A percentile compares a stretch with the other conserved stretches of the same genome.
phyloP scores from a whole-genome alignment of 139 green algal species.

The Marvania coccoides region DNA sequence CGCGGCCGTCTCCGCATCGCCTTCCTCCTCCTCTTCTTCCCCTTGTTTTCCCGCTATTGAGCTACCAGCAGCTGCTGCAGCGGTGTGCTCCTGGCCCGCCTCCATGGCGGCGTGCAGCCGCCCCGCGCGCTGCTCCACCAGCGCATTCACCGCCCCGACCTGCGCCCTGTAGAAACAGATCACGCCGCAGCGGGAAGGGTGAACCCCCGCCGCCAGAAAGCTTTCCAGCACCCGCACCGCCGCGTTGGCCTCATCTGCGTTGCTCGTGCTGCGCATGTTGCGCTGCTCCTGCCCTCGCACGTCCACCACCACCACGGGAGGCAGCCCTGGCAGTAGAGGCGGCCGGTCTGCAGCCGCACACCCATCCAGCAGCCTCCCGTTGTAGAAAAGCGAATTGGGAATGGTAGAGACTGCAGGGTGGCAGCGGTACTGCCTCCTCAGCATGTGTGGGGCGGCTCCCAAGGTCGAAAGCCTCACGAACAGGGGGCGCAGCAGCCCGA shows the following conservation, averaged over 20 bases:
- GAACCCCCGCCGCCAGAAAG: slow-evolving; percentile 21
- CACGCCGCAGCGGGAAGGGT: slow-evolving; percentile 39
- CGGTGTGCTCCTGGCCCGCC: slow-evolving; percentile 10
- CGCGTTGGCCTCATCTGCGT: slow-evolving; percentile 43
- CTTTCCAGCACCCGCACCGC: slow-evolving; percentile 31
- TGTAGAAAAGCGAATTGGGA: slow-evolving; percentile 71
- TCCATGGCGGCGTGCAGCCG: background rate
- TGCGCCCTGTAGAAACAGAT: slow-evolving; percentile 80
- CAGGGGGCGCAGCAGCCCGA: slow-evolving; percentile 61
- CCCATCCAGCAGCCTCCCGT: slow-evolving; percentile 58
- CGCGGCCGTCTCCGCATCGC: background rate
- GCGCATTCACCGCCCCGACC: slow-evolving; percentile 17
- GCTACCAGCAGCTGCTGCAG: background rate
- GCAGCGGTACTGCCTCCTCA: slow-evolving; percentile 74
- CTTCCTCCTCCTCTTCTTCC: background rate
- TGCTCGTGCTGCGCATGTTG: slow-evolving; percentile 37
- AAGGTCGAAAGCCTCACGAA: slow-evolving; percentile 66
- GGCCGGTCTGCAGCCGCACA: slow-evolving; percentile 30
- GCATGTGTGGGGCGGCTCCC: slow-evolving; percentile 52
- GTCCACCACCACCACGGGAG: slow-evolving; percentile 43
- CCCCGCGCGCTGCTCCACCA: no score
- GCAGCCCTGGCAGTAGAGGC: slow-evolving; percentile 46
- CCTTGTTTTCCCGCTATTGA: background rate
- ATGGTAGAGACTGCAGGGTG: slow-evolving; percentile 60
- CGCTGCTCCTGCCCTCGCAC: slow-evolving; percentile 27